Evolutionary conservation across 2,329 filamentous ascomycete genomes (phyloP).

Genomic region (Diaporthe sp.): DNA sequence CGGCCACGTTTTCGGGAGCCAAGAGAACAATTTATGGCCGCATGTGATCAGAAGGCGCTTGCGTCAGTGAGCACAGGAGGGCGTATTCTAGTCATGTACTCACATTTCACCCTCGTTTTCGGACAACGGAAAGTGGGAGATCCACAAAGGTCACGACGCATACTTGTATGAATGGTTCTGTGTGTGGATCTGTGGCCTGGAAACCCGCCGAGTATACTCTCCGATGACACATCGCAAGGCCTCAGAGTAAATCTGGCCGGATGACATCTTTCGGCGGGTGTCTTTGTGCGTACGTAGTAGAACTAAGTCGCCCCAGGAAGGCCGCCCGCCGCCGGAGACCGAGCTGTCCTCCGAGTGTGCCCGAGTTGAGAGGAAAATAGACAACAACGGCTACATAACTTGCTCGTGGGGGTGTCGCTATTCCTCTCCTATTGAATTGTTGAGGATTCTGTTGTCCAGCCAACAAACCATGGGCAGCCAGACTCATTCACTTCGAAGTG

Average conservation of each 20-base stretch:
- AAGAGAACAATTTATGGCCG: background rate
- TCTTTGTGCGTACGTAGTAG: too few species aligned
- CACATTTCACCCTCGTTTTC: background rate
- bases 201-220: conserved; percentile 10
- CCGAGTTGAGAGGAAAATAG: background rate
- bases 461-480: background rate
- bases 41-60: background rate
- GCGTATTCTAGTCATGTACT: conserved; percentile 9
- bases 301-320: too few species aligned
- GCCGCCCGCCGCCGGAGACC: background rate
- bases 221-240: conserved; percentile 11
- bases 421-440: background rate
- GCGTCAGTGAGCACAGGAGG: too few species aligned
- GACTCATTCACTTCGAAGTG: background rate
- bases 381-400: background rate
- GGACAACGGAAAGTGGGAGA: background rate
- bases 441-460: background rate
- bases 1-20: background rate
- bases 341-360: background rate
- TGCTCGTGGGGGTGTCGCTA: background rate
- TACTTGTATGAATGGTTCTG: background rate
- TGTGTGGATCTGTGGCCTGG: background rate
- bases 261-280: background rate
- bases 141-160: background rate
- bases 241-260: background rate